Evolutionary conservation across 441 rosid species (phyloP).

Genomic region (Arabidopsis hybrid): DNA sequence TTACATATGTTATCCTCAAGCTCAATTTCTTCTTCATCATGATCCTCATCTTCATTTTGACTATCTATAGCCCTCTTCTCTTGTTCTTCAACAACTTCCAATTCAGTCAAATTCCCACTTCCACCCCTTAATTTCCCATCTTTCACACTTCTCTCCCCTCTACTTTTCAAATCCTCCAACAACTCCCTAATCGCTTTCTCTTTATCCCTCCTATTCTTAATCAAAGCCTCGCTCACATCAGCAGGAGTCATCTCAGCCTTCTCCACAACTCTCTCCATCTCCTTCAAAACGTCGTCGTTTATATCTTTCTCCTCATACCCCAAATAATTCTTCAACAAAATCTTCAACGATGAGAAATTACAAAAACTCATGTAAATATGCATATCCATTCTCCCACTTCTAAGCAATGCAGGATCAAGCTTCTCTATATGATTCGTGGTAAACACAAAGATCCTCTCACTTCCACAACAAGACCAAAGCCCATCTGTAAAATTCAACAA

Average conservation of each 20-base stretch:
- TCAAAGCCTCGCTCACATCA: conserved; percentile 82
- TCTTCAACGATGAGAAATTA: conserved; percentile 68
- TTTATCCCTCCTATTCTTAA: conserved; percentile 68
- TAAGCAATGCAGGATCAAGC: conserved; percentile 84
- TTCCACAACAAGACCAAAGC: conserved; percentile 96
- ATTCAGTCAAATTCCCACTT: conserved; percentile 42
- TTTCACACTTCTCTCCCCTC: conserved; percentile 41
- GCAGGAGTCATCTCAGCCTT: conserved; percentile 92
- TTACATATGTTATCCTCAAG: conserved; percentile 46
- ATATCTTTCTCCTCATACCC: conserved; percentile 49
- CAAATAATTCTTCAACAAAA: conserved; percentile 73
- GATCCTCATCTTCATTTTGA: conserved; percentile 55
- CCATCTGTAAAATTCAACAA: conserved; percentile 92
- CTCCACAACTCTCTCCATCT: conserved; percentile 55
- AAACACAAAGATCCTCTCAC: conserved; percentile 91
- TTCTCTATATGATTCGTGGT: conserved; percentile 91
- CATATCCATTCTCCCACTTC: conserved; percentile 97
- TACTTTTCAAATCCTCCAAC: conserved; percentile 48
- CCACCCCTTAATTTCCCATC: conserved; percentile 46
- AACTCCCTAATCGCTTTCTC: conserved; percentile 67
- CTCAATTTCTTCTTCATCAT: conserved; percentile 47
- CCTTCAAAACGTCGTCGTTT: conserved; percentile 45
- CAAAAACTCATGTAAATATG: conserved; percentile 87
- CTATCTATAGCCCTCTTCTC: conserved; percentile 82
- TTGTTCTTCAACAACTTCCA: conserved; percentile 60